These are phyloP conservation scores for Amanita fuliginea DNA, from an alignment of 768 basidiomycete species.

Conservation along the genomic window DNA sequence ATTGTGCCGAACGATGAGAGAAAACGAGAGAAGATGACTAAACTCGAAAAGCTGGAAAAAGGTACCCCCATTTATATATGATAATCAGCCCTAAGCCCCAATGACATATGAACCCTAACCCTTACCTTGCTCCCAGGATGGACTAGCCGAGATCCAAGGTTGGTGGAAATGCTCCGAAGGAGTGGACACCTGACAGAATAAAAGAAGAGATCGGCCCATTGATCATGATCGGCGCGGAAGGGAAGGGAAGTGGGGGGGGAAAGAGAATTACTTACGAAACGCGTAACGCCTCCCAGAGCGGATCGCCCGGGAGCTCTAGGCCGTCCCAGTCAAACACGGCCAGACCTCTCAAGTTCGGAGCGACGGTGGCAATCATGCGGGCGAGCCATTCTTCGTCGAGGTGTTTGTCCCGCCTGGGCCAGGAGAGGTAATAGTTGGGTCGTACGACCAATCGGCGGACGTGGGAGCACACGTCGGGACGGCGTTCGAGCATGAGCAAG, in stretches of 20 bases:
- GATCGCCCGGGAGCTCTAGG: conserved; percentile 30
- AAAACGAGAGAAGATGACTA: conserved; percentile 30
- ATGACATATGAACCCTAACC: too few relatives aligned
- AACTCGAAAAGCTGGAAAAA: conserved; percentile 28
- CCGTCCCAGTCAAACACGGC: conserved; percentile 44
- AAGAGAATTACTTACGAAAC: conserved; percentile 17
- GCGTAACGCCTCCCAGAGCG: conserved; percentile 30
- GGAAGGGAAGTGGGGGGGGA: too few relatives aligned
- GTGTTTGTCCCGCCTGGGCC: conserved; percentile 31
- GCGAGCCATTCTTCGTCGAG: conserved; percentile 33
- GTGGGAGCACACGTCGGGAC: conserved; percentile 25
- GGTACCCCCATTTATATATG: too few relatives aligned
- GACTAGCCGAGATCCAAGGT: conserved; percentile 26
- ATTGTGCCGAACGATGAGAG: conserved; percentile 35
- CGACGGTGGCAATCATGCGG: conserved; percentile 21
- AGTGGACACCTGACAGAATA: conserved; percentile 30
- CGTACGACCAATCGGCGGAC: conserved; percentile 33
- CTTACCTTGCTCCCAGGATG: conserved; percentile 22
- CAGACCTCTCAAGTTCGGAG: conserved; percentile 20
- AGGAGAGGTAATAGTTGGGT: conserved; percentile 41
- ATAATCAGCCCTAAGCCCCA: too few relatives aligned
- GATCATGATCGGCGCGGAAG: background rate
- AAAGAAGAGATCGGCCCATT: too few relatives aligned
- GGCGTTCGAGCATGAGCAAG: conserved; percentile 23
- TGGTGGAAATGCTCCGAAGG: conserved; percentile 31